phyloP scores from a whole-genome alignment of 1,139 yeast species.

The Suzukiozyma palmioleophila region DNA sequence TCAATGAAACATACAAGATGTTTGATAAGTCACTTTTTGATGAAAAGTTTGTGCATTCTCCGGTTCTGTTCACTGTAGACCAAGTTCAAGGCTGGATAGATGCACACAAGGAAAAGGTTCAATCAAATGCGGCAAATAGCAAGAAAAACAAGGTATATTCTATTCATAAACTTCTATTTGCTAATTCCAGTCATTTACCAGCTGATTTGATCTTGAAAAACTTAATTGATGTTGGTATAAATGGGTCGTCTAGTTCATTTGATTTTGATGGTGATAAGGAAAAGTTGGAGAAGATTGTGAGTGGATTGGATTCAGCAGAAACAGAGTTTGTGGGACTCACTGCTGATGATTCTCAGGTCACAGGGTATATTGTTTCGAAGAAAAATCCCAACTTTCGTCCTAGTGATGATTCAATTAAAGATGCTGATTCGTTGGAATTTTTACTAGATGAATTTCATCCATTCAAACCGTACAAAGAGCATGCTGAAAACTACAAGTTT shows the following conservation, averaged over 20 bases:
- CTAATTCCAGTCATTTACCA: conserved; percentile 69
- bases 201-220: conserved; percentile 69
- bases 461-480: conserved; percentile 54
- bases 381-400: conserved; percentile 42
- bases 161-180: conserved; percentile 66
- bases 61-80: conserved; percentile 23
- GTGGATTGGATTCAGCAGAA: conserved; percentile 50
- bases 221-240: conserved; percentile 43
- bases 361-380: conserved; percentile 67
- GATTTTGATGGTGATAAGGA: conserved; percentile 24
- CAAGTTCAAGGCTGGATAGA: conserved; percentile 49
- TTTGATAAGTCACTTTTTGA: conserved; percentile 50
- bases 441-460: conserved; percentile 86
- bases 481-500: conserved; percentile 26
- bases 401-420: conserved; percentile 25
- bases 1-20: conserved; percentile 64
- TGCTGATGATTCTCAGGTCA: conserved; percentile 20
- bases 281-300: conserved; percentile 23
- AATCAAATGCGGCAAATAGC: conserved; percentile 10
- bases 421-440: conserved; percentile 38
- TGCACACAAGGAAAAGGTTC: conserved; percentile 28
- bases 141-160: conserved; percentile 50
- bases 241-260: conserved; percentile 39
- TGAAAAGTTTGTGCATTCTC: conserved; percentile 14
- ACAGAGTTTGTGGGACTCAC: conserved; percentile 24